Evolutionary conservation across 768 basidiomycete species (phyloP).

Genomic region (Trichaptum fuscoviolaceum): DNA sequence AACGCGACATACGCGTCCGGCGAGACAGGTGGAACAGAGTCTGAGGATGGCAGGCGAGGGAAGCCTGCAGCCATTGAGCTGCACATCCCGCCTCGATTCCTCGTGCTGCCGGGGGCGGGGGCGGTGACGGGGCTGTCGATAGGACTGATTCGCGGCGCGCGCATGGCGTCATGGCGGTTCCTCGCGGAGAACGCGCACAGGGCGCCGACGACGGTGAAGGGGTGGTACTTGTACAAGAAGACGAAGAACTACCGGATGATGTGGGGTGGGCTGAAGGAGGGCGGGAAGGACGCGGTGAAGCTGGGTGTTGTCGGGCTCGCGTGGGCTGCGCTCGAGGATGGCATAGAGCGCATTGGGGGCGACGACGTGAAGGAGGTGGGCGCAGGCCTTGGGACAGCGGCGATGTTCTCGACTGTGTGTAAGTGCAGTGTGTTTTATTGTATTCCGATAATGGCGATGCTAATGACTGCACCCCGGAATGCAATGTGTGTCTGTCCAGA

Average conservation of each 20-base stretch:
- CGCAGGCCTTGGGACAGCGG: constrained; percentile 61
- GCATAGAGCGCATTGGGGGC: constrained; percentile 29
- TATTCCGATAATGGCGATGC: constrained; percentile 7
- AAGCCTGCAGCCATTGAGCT: constrained; percentile 25
- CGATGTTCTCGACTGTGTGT: constrained; percentile 53
- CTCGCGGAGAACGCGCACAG: constrained; percentile 92
- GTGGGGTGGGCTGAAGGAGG: constrained; percentile 65
- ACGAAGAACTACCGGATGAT: constrained; percentile 90
- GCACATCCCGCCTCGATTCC: constrained; percentile 51
- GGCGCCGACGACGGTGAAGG: constrained; percentile 76
- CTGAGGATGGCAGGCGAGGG: background rate
- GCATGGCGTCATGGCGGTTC: constrained; percentile 68
- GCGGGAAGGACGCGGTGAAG: constrained; percentile 48
- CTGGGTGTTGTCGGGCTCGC: constrained; percentile 41
- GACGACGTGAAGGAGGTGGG: constrained; percentile 47
- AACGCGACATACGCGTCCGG: too few species aligned
- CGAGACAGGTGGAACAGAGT: too few species aligned
- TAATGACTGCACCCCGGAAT: background rate
- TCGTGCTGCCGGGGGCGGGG: constrained; percentile 56
- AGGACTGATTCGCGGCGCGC: constrained; percentile 69
- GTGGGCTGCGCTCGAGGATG: constrained; percentile 49
- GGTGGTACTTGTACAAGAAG: constrained; percentile 97
- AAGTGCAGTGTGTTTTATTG: constrained; percentile 22
- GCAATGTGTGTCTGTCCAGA: constrained; percentile 32
- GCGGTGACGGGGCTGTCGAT: constrained; percentile 58